Evolutionary conservation across 805 yeast species (phyloP), one percentile per base, ranked within the genome.

Genomic region (Lipomyces sp.): DNA sequence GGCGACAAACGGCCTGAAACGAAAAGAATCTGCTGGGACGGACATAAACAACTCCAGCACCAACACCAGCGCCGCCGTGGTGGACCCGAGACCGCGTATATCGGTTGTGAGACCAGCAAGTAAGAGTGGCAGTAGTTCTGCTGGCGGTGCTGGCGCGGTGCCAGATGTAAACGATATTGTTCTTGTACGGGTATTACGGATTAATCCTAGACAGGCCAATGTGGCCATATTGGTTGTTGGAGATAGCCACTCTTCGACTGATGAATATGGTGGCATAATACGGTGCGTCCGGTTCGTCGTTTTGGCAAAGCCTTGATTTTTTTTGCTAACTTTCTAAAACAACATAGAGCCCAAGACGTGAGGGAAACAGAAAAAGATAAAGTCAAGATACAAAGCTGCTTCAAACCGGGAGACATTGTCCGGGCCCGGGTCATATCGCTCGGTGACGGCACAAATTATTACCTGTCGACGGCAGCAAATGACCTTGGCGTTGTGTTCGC

Each of bases 401-500:
- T 88, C 78, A 85, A 85, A 72, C 98, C 98, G 0, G 98, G 98
- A 15, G 99, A 95, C 77, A 85, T 95, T 61, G 90, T 95, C 2
- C 83, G 97, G 68, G 97, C 97, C 0, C 64, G 63, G 81, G 83
- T 71, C 88, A 73, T 87, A 35, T 90, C 97, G 0, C 80, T 95
- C 42, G 99, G 99, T 63, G 99, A 95, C 77, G 98, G 98, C 7
- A 83, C 89, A 24, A 90, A 91, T 76, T 95, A 93, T 75, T 95
- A 93, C 76, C 80, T 95, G 69, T 85, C 92, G 5, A 95, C 99
- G 0, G 96, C 97, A 2, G 82, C 88, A 69, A 92, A 94, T 76
- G 97, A 94, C 74, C 80, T 94, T 51, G 99, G 99, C 2, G 99
- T 95, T 3, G 88, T 95, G 0, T 90, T 93, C 77, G 98, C 98